Conservation (phyloP, 139 green algal species). For the Prasinococcaceae sp. region DNA sequence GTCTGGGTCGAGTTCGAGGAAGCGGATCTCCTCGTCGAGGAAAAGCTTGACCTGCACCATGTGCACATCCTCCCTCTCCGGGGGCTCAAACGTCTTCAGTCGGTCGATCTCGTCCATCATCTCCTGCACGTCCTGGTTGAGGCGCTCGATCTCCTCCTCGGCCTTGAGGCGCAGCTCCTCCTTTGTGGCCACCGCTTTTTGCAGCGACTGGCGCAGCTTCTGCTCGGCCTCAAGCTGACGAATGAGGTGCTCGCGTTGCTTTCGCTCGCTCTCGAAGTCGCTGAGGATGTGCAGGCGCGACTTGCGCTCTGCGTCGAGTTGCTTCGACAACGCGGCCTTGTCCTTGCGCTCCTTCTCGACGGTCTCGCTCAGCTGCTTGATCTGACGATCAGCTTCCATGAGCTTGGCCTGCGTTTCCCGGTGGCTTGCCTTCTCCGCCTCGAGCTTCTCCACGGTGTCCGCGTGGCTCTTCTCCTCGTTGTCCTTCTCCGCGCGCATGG, state of each 20-base stretch:
- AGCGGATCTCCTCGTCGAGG: conserved; percentile 13
- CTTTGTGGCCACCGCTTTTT: conserved; percentile 13
- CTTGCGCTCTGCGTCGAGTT: conserved; percentile 16
- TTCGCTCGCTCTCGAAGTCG: conserved; percentile 15
- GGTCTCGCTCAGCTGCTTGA: conserved; percentile 5
- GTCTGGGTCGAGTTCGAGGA: conserved; percentile 12
- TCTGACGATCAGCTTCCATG: not conserved
- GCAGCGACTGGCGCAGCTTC: conserved; percentile 12
- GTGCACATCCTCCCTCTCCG: conserved; percentile 3
- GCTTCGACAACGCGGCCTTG: conserved; percentile 11
- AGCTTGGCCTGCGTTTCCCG: not conserved
- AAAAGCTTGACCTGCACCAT: conserved; percentile 14
- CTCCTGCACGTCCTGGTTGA: conserved; percentile 16
- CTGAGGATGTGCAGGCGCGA: conserved; percentile 14
- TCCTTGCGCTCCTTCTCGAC: not conserved
- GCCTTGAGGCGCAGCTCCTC: conserved; percentile 11
- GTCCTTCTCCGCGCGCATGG: conserved; percentile 6
- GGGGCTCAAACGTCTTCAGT: conserved; percentile 13
- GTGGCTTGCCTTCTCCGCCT: not conserved
- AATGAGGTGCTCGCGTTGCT: conserved; percentile 17
- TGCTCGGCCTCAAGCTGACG: conserved; percentile 16
- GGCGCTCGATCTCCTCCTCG: conserved; percentile 16
- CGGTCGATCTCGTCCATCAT: conserved; percentile 20
- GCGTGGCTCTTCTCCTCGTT: conserved; percentile 3
- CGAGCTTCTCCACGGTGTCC: conserved; percentile 5